These are phyloP conservation scores for Flaveria floridana DNA, from an alignment of 140 eudicot genomes.

Conservation along the genomic window DNA sequence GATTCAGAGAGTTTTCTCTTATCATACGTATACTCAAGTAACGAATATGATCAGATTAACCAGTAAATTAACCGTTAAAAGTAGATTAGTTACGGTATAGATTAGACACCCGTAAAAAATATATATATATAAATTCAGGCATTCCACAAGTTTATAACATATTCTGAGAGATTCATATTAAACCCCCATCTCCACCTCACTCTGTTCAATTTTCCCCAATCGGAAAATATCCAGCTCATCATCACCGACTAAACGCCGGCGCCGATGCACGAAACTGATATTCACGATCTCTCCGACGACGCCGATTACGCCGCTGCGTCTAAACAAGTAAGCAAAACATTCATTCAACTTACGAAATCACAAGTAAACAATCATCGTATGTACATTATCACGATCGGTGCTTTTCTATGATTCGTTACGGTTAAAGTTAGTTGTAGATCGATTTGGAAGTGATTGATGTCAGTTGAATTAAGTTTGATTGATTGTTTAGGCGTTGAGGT, in stretches of 20 bases:
- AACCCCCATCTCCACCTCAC: conserved; percentile 17
- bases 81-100: no score
- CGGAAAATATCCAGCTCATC: conserved; percentile 35
- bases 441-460: conserved; percentile 6
- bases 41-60: no score
- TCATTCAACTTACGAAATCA: neutral
- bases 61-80: no score
- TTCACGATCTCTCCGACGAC: conserved; percentile 85
- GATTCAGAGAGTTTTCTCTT: no score
- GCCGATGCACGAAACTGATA: conserved; percentile 70
- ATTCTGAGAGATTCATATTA: conserved; percentile 6
- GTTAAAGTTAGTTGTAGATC: conserved; percentile 17
- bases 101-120: no score
- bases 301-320: conserved; percentile 94
- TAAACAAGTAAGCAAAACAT: conserved; percentile 53
- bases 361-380: neutral
- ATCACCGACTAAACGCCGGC: conserved; percentile 23
- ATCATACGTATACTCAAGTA: no score
- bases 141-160: conserved; percentile 3
- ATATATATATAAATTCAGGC: neutral
- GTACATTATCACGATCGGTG: neutral
- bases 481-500: conserved; percentile 18
- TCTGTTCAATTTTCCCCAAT: conserved; percentile 10
- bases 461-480: conserved; percentile 1
- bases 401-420: neutral